A percentile compares a stretch with the other conserved stretches of the same genome.
Evolutionary conservation across 2,329 filamentous ascomycete species (phyloP).

Genomic region (Pyricularia grisea): DNA sequence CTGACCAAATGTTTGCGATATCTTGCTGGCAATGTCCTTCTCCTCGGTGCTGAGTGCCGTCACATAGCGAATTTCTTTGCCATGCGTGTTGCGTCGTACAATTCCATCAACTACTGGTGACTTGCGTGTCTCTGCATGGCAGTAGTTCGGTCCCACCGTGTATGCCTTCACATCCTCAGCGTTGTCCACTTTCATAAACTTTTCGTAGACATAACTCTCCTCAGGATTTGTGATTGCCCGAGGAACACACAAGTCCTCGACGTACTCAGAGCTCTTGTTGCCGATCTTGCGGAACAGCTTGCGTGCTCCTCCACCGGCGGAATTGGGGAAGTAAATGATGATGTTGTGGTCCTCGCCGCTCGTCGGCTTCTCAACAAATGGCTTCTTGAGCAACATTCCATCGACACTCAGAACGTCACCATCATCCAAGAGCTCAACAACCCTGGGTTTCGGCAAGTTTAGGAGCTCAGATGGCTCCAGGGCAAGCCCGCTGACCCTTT

Average conservation of each 20-base stretch:
- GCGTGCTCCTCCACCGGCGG: conserved; percentile 78
- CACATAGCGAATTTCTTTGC: conserved; percentile 93
- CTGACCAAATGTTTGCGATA: conserved; percentile 87
- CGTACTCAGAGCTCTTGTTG: conserved; percentile 96
- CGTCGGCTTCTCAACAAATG: conserved; percentile 97
- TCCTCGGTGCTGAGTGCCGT: conserved; percentile 76
- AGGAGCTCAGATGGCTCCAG: conserved; percentile 62
- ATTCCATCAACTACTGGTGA: conserved; percentile 95
- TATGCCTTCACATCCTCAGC: conserved; percentile 98
- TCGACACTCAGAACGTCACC: conserved; percentile 85
- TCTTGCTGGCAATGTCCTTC: conserved; percentile 76
- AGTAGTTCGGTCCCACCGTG: conserved; percentile 86
- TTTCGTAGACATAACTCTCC: conserved; percentile 91
- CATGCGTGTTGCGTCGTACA: conserved; percentile 91
- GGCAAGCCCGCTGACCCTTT: conserved; percentile 68
- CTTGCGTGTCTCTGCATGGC: conserved; percentile 94
- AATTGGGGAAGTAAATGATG: conserved; percentile 89
- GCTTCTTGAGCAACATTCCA: conserved; percentile 72
- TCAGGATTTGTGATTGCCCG: conserved; percentile 71
- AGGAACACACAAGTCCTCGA: conserved; percentile 66
- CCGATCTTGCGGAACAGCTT: conserved; percentile 95
- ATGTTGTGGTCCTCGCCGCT: conserved; percentile 99
- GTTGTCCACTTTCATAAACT: conserved; percentile 94
- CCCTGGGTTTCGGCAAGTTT: conserved; percentile 41
- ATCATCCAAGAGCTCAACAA: conserved; percentile 80